phyloP scores from a whole-genome alignment of 345 rosid species.

The Combretum micranthum region DNA sequence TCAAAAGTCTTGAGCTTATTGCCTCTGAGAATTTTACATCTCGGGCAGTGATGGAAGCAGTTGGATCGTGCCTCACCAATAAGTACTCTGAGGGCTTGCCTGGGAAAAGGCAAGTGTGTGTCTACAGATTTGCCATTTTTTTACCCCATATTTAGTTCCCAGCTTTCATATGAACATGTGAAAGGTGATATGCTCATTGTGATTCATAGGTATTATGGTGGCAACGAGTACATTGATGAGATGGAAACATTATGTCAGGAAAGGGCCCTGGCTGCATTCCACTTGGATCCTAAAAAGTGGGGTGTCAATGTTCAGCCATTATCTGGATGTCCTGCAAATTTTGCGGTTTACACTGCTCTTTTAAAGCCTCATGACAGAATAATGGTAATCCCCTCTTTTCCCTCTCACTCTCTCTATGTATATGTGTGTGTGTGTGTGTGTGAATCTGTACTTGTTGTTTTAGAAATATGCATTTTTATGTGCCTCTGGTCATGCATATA shows the following conservation, averaged over 20 bases:
- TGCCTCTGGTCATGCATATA: too few species aligned
- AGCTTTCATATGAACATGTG: conserved; percentile 1
- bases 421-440: neutral
- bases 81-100: conserved; percentile 95
- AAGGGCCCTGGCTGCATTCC: conserved; percentile 78
- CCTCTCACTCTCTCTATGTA: neutral
- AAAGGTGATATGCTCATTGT: neutral
- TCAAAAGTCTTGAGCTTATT: conserved; percentile 85
- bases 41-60: conserved; percentile 91
- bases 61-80: conserved; percentile 91
- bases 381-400: conserved; percentile 42
- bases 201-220: conserved; percentile 75
- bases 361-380: conserved; percentile 84
- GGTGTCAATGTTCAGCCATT: conserved; percentile 94
- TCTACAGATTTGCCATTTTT: neutral
- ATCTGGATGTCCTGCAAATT: conserved; percentile 97
- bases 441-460: neutral
- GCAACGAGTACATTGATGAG: conserved; percentile 82
- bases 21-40: conserved; percentile 95
- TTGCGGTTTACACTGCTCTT: conserved; percentile 89
- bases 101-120: conserved; percentile 67
- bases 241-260: conserved; percentile 85
- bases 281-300: conserved; percentile 67
- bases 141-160: neutral
- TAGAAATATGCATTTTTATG: neutral